phyloP scores from a whole-genome alignment of 495 filamentous ascomycete species.

The Aspergillus leporis region DNA sequence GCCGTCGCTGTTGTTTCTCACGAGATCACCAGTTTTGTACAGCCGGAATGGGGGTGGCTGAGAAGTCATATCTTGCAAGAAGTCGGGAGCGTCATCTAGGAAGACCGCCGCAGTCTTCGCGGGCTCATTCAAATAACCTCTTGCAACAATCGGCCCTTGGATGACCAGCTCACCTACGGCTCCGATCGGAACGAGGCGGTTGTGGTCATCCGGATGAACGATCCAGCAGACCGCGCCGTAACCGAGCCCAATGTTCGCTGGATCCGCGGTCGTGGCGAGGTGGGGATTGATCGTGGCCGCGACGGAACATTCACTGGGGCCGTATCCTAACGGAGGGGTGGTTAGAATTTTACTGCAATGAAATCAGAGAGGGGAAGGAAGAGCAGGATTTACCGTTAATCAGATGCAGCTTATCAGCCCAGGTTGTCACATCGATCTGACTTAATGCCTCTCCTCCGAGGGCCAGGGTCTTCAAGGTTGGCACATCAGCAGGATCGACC shows the following conservation, averaged over 20 bases:
- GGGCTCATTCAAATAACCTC: slow-evolving; percentile 46
- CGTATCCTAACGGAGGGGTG: slow-evolving; percentile 17
- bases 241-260: neutral
- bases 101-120: neutral
- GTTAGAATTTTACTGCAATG: neutral
- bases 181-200: slow-evolving; percentile 51
- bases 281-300: neutral
- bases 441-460: slow-evolving; percentile 18
- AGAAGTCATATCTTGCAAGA: neutral
- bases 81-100: neutral
- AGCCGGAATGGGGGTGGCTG: neutral
- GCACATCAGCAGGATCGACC: slow-evolving; percentile 28
- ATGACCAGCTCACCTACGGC: slow-evolving; percentile 54
- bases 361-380: neutral
- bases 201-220: slow-evolving; percentile 31
- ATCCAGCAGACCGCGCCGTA: slow-evolving; percentile 9
- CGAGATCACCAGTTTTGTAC: slow-evolving; percentile 12
- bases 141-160: slow-evolving; percentile 49
- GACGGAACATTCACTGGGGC: slow-evolving; percentile 17
- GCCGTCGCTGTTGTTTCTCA: slow-evolving; percentile 4
- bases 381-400: slow-evolving; percentile 13
- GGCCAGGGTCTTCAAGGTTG: slow-evolving; percentile 10
- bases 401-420: slow-evolving; percentile 11
- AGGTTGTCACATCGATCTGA: neutral
- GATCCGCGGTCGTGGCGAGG: neutral